Evolutionary conservation across 2,329 filamentous ascomycete genomes (phyloP).

Genomic region (Neonectria punicea): DNA sequence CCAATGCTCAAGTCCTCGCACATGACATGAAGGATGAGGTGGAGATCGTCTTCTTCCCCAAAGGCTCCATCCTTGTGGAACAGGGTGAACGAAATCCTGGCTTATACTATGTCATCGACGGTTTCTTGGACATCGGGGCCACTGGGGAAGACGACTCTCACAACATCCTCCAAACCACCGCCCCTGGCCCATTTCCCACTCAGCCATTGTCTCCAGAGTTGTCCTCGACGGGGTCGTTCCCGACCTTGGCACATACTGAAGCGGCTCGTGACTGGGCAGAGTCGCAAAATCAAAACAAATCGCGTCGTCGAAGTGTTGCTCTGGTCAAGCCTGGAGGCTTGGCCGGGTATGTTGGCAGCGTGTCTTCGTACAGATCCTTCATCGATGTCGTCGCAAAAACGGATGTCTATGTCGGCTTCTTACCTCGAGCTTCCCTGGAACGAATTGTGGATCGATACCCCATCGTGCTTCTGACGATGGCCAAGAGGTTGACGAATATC

Average conservation of each 20-base stretch:
- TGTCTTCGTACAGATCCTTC: conserved; percentile 95
- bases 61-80: conserved; percentile 93
- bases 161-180: conserved; percentile 47
- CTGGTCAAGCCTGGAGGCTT: conserved; percentile 94
- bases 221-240: conserved; percentile 43
- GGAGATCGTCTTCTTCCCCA: conserved; percentile 97
- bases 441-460: conserved; percentile 93
- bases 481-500: conserved; percentile 90
- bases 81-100: conserved; percentile 97
- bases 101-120: conserved; percentile 96
- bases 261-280: conserved; percentile 46
- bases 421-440: conserved; percentile 86
- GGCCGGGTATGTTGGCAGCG: conserved; percentile 92
- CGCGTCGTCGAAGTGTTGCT: conserved; percentile 76
- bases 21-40: conserved; percentile 91
- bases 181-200: conserved; percentile 35
- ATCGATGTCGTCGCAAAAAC: conserved; percentile 98
- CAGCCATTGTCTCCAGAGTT: conserved; percentile 34
- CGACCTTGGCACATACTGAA: conserved; percentile 41
- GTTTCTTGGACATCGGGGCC: conserved; percentile 94
- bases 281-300: conserved; percentile 57
- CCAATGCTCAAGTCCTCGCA: conserved; percentile 72
- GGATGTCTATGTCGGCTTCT: conserved; percentile 96
- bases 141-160: conserved; percentile 55
- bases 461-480: conserved; percentile 92